These are phyloP conservation scores for Verticillium alfalfae DNA, from an alignment of 2,329 filamentous ascomycete species.

Conservation along the genomic window DNA sequence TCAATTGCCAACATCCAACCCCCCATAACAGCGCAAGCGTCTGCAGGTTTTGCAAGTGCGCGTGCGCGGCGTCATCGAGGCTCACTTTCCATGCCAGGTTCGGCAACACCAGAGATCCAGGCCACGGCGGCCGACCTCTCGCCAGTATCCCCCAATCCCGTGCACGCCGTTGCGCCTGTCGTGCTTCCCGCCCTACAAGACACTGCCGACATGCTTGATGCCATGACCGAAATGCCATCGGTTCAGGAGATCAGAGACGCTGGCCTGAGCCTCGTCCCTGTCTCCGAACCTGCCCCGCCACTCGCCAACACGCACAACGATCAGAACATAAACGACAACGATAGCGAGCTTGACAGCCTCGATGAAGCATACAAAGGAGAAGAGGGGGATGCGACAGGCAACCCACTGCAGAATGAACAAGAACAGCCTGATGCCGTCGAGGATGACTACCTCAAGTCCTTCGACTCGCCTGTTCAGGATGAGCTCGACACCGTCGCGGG, in stretches of 20 bases:
- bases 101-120: conserved; percentile 32
- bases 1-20: neutral
- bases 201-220: conserved; percentile 44
- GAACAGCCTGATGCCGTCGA: conserved; percentile 21
- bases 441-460: conserved; percentile 46
- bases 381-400: conserved; percentile 20
- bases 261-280: conserved; percentile 8
- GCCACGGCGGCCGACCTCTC: conserved; percentile 49
- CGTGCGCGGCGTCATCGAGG: neutral
- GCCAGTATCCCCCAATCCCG: conserved; percentile 43
- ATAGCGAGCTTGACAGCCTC: conserved; percentile 34
- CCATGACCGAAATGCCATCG: conserved; percentile 23
- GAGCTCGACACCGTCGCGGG: conserved; percentile 25
- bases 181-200: conserved; percentile 46
- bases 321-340: conserved; percentile 22
- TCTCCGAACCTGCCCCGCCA: conserved; percentile 13
- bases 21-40: neutral
- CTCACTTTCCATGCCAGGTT: neutral
- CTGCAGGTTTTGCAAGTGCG: neutral
- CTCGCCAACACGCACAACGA: conserved; percentile 22
- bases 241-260: conserved; percentile 13
- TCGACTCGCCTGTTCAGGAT: conserved; percentile 40
- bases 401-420: conserved; percentile 20
- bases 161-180: conserved; percentile 39
- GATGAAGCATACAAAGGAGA: conserved; percentile 41